phyloP scores from a whole-genome alignment of 108 stramenopile genomes.

The Skeletonema tropicum region DNA sequence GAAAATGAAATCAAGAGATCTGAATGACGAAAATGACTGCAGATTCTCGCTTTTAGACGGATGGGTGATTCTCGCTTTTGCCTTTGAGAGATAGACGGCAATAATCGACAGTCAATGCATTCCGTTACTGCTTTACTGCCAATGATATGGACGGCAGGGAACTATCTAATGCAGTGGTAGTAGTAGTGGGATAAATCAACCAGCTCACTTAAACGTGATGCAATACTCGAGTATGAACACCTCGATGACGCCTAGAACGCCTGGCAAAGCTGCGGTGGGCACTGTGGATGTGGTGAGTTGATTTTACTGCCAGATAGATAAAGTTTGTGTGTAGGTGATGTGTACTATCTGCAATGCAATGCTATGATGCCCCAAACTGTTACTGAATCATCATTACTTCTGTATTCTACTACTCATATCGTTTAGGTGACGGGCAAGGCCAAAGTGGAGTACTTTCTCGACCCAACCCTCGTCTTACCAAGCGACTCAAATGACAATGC shows the following conservation, averaged over 20 bases:
- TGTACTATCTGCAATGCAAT: not conserved
- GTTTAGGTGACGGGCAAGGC: constrained; percentile 84
- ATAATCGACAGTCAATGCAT: too few species aligned
- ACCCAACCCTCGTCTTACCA: constrained; percentile 67
- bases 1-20: too few species aligned
- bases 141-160: too few species aligned
- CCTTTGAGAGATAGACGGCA: too few species aligned
- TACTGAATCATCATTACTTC: not conserved
- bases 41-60: too few species aligned
- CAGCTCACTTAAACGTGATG: not conserved
- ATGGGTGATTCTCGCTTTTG: too few species aligned
- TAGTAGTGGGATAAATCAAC: not conserved
- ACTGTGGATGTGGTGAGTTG: constrained; percentile 28
- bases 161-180: too few species aligned
- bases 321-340: not conserved
- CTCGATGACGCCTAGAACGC: constrained; percentile 15
- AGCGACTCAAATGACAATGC: constrained; percentile 23
- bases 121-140: too few species aligned
- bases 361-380: not conserved
- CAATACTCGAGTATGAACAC: constrained; percentile 1
- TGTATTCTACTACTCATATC: not conserved
- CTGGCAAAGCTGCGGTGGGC: constrained; percentile 6
- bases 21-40: too few species aligned
- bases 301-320: not conserved
- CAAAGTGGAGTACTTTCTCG: constrained; percentile 86